A percentile compares a stretch with the other conserved stretches of the same genome.
These are phyloP conservation scores for Iris macrosiphon DNA, from an alignment of 106 monocot genomes.

Conservation along the genomic window DNA sequence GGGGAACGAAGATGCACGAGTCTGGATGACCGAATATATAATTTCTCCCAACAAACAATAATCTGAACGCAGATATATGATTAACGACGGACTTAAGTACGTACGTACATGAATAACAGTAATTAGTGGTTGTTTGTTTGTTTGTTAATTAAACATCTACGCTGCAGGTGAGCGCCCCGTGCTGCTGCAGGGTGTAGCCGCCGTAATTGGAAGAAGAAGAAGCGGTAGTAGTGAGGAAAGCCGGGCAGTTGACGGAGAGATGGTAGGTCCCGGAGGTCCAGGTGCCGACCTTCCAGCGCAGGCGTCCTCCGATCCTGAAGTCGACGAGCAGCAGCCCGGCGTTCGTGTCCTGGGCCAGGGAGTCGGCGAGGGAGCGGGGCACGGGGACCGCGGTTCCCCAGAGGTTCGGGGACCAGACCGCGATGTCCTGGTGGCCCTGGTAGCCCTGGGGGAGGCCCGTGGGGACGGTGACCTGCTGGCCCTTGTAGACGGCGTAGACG, in stretches of 20 bases:
- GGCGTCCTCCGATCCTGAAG: slow-evolving; percentile 29
- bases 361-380: slow-evolving; percentile 6
- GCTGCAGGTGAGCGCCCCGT: too few species aligned
- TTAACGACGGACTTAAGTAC: too few species aligned
- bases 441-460: slow-evolving; percentile 20
- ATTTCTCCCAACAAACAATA: too few species aligned
- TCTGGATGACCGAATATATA: too few species aligned
- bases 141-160: too few species aligned
- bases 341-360: slow-evolving; percentile 21
- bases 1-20: too few species aligned
- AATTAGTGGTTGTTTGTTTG: too few species aligned
- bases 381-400: slow-evolving; percentile 36
- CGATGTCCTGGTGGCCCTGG: slow-evolving; percentile 50
- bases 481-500: background rate
- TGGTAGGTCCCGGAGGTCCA: slow-evolving; percentile 52
- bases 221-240: slow-evolving; percentile 26
- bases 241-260: slow-evolving; percentile 31
- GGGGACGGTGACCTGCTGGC: slow-evolving; percentile 8
- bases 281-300: slow-evolving; percentile 64
- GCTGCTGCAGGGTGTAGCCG: too few species aligned
- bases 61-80: too few species aligned
- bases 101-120: too few species aligned
- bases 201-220: too few species aligned
- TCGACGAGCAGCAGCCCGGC: slow-evolving; percentile 33
- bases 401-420: slow-evolving; percentile 49